These are phyloP conservation scores for Nadsonia commutata DNA, from an alignment of 1,139 yeast genomes.

Conservation along the genomic window DNA sequence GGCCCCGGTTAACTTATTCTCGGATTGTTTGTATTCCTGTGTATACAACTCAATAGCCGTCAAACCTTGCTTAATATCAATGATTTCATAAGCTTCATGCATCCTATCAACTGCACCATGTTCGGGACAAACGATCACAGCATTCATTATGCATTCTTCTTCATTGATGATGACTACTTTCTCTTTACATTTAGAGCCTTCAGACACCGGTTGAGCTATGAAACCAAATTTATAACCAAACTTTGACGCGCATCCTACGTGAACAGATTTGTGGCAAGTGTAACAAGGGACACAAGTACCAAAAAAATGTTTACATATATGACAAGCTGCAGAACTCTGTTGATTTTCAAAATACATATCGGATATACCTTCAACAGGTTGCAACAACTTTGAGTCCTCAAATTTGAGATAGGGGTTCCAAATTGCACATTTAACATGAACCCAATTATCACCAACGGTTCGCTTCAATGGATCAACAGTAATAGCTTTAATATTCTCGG, in stretches of 20 bases:
- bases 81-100: constrained; percentile 13
- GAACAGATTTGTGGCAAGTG: constrained; percentile 30
- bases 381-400: constrained; percentile 27
- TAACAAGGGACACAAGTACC: constrained; percentile 33
- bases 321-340: constrained; percentile 21
- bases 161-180: constrained; percentile 25
- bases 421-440: constrained; percentile 63
- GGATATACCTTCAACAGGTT: constrained; percentile 28
- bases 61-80: constrained; percentile 14
- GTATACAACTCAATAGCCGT: constrained; percentile 21
- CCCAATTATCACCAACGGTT: constrained; percentile 63
- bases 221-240: constrained; percentile 21
- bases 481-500: constrained; percentile 15
- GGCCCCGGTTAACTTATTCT: constrained; percentile 14
- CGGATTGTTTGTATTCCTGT: constrained; percentile 16
- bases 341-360: constrained; percentile 14
- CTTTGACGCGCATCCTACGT: constrained; percentile 51
- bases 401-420: constrained; percentile 32
- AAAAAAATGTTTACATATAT: constrained; percentile 26
- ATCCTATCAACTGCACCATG: constrained; percentile 13
- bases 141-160: constrained; percentile 19
- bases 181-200: constrained; percentile 12
- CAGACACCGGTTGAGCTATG: constrained; percentile 12
- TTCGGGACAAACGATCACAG: constrained; percentile 21
- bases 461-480: constrained; percentile 59